Percentiles rank a stretch among this genome's conserved stretches.
Conservation (phyloP, 345 rosid genomes). For the Citrus sp. region DNA sequence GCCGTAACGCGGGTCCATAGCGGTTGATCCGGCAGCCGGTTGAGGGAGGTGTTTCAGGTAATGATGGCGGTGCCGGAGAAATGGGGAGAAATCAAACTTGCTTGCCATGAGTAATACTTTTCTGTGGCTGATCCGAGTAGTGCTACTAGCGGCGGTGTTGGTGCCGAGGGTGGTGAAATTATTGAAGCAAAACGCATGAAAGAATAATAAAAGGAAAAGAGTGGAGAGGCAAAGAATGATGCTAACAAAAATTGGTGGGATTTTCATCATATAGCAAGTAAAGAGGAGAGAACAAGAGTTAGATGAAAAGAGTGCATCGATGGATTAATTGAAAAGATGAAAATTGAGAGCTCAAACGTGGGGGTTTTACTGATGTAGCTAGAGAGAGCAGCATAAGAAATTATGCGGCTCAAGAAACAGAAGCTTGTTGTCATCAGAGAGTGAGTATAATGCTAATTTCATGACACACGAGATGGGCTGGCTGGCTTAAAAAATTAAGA, state of each 20-base stretch:
- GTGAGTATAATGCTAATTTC: conserved; percentile 7
- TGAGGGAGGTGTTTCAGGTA: conserved; percentile 11
- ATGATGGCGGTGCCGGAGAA: conserved; percentile 19
- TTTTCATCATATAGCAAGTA: neutral
- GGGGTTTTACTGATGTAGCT: neutral
- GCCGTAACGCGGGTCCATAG: conserved; percentile 53
- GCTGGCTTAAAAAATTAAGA: neutral
- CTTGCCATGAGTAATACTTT: conserved; percentile 24
- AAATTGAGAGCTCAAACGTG: conserved; percentile 23
- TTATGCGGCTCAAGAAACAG: neutral
- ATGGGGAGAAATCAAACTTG: conserved; percentile 61
- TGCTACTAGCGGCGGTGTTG: neutral
- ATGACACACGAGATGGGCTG: neutral
- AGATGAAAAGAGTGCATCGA: conserved; percentile 31
- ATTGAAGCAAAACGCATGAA: conserved; percentile 3
- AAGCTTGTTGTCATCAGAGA: neutral
- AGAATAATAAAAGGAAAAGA: conserved; percentile 24
- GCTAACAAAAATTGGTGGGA: neutral
- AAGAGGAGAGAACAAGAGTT: neutral
- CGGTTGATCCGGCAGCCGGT: conserved; percentile 20
- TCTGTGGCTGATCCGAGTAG: conserved; percentile 25
- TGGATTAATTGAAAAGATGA: conserved; percentile 8
- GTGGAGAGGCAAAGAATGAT: conserved; percentile 24
- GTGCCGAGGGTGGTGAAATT: neutral
- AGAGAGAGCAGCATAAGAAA: neutral